These are phyloP conservation scores for Begonia peltatifolia DNA, from an alignment of 306 rosid species.

Conservation along the genomic window DNA sequence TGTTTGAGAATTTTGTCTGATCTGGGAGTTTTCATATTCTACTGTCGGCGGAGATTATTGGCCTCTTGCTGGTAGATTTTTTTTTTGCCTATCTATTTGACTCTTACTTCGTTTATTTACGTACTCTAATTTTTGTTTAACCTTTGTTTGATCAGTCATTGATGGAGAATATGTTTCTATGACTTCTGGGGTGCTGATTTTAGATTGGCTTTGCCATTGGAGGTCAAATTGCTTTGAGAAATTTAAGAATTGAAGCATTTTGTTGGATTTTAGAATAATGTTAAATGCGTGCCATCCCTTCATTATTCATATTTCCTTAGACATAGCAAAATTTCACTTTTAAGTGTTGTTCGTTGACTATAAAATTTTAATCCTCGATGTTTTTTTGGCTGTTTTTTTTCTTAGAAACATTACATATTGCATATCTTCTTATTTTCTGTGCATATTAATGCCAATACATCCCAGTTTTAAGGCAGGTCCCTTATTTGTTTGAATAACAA, in stretches of 20 bases:
- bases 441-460: too few species aligned
- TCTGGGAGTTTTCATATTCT: conserved; percentile 33
- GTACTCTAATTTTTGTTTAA: neutral
- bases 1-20: conserved; percentile 31
- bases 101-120: conserved; percentile 1
- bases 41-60: conserved; percentile 17
- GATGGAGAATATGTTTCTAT: conserved; percentile 9
- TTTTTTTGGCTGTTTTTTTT: too few species aligned
- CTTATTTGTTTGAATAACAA: too few species aligned
- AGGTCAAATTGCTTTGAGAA: conserved; percentile 9
- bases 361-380: too few species aligned
- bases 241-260: conserved; percentile 10
- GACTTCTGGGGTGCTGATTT: conserved; percentile 1
- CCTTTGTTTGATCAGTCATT: neutral
- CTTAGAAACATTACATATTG: too few species aligned
- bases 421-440: too few species aligned
- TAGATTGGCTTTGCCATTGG: conserved; percentile 2
- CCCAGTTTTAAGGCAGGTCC: too few species aligned
- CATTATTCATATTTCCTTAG: too few species aligned
- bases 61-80: conserved; percentile 33
- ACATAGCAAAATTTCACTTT: too few species aligned
- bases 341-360: too few species aligned
- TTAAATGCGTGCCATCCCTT: neutral
- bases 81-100: conserved; percentile 1
- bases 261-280: neutral